Conservation (phyloP, 2,329 filamentous ascomycete species). For the Huntiella savannae region DNA sequence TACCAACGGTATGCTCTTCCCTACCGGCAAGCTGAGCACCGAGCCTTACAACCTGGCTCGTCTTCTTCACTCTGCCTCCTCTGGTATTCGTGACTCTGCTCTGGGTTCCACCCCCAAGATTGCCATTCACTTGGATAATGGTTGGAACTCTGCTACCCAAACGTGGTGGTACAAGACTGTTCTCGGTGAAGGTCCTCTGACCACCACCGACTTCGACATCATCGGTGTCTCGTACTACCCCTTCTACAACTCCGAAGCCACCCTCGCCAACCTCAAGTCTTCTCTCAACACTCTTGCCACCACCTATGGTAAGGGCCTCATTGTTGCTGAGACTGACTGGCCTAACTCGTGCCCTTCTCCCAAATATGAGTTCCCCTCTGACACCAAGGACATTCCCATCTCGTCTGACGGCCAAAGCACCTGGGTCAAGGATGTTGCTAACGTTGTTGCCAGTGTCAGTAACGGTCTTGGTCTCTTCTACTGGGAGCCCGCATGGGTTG, state of each 20-base stretch:
- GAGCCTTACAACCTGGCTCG: constrained; percentile 40
- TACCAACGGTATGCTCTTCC: constrained; percentile 45
- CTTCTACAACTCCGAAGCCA: constrained; percentile 44
- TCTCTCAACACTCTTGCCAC: constrained; percentile 39
- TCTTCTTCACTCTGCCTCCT: constrained; percentile 43
- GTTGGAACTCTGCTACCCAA: constrained; percentile 52
- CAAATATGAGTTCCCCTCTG: constrained; percentile 37
- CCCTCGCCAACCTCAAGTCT: constrained; percentile 34
- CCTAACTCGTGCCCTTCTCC: constrained; percentile 43
- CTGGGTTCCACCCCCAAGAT: constrained; percentile 41
- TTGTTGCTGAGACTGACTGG: constrained; percentile 57
- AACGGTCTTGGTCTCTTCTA: constrained; percentile 46
- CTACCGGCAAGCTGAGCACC: constrained; percentile 32
- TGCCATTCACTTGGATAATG: constrained; percentile 58
- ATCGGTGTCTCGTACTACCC: constrained; percentile 60
- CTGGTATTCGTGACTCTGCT: constrained; percentile 43
- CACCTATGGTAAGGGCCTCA: constrained; percentile 43
- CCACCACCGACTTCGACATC: constrained; percentile 41
- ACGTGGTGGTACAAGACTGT: constrained; percentile 45
- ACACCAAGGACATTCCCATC: constrained; percentile 40
- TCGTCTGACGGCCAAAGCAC: constrained; percentile 41
- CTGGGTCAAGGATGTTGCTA: constrained; percentile 41
- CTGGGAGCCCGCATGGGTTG: constrained; percentile 56
- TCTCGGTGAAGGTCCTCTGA: constrained; percentile 29
- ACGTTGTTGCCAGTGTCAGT: constrained; percentile 30